phyloP scores from a whole-genome alignment of 2,329 filamentous ascomycete species.

The Neopestalotiopsis sp. region DNA sequence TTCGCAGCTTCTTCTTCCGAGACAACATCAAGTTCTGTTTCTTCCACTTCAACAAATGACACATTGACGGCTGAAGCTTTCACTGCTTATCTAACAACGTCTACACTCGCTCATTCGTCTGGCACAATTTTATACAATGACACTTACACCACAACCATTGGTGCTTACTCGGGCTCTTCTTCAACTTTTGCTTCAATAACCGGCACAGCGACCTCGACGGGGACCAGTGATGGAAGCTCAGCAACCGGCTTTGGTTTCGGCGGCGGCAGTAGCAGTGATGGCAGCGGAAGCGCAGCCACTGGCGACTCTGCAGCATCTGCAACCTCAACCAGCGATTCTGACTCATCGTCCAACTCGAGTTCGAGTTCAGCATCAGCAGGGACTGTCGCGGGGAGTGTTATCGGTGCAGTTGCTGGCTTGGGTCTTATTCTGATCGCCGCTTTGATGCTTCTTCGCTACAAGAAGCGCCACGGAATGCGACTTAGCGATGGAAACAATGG shows the following conservation, averaged over 20 bases:
- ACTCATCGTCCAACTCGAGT: constrained; percentile 26
- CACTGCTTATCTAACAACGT: constrained; percentile 20
- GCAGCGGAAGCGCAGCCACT: constrained; percentile 23
- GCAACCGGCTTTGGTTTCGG: constrained; percentile 22
- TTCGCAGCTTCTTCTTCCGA: neutral
- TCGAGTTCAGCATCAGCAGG: constrained; percentile 31
- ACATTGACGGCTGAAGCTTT: constrained; percentile 18
- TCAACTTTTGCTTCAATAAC: constrained; percentile 20
- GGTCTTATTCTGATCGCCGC: constrained; percentile 61
- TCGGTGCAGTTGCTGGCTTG: constrained; percentile 62
- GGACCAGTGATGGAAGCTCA: constrained; percentile 22
- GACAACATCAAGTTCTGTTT: neutral
- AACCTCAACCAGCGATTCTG: constrained; percentile 25
- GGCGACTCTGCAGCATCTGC: constrained; percentile 28
- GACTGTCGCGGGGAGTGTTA: constrained; percentile 58
- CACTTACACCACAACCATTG: constrained; percentile 21
- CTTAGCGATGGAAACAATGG: constrained; percentile 41
- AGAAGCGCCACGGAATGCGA: constrained; percentile 52
- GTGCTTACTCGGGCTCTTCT: constrained; percentile 16
- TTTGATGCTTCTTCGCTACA: constrained; percentile 59
- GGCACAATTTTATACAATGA: constrained; percentile 21
- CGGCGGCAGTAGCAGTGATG: constrained; percentile 15
- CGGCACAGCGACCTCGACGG: constrained; percentile 24
- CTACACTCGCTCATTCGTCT: constrained; percentile 21
- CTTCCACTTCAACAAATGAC: constrained; percentile 17